These are phyloP conservation scores for Dryas drummondii DNA, from an alignment of 306 rosid species.

Conservation along the genomic window DNA sequence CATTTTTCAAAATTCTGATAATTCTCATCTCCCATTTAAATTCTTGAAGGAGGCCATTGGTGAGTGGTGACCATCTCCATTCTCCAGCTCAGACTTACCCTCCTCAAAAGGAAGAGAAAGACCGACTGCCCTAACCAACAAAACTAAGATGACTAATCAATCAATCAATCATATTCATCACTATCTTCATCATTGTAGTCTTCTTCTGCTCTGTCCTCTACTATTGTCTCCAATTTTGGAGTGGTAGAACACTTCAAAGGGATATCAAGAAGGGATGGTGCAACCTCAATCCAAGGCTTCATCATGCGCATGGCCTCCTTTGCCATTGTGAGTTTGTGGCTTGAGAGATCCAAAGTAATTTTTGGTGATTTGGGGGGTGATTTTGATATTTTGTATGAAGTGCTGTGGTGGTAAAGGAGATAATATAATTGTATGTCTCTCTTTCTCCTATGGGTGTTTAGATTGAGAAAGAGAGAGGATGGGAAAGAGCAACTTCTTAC, in stretches of 20 bases:
- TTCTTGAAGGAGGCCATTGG: not conserved
- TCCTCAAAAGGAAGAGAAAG: not conserved
- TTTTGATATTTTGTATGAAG: not conserved
- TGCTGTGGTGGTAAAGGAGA: not conserved
- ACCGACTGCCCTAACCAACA: not conserved
- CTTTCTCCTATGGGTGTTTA: not conserved
- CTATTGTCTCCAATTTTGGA: slow-evolving; percentile 49
- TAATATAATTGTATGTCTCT: not conserved
- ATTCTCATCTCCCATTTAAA: not conserved
- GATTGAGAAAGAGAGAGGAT: not conserved
- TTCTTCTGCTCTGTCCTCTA: slow-evolving; percentile 44
- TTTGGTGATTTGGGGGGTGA: too few species aligned
- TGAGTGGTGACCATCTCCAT: not conserved
- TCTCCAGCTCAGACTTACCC: too few species aligned
- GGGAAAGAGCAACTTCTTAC: not conserved
- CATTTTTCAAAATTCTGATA: not conserved
- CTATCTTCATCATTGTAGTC: slow-evolving; percentile 19
- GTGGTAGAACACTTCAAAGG: slow-evolving; percentile 34
- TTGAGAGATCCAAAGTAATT: not conserved
- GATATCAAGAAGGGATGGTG: slow-evolving; percentile 44
- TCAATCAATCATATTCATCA: too few species aligned
- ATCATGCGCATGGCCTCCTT: slow-evolving; percentile 23
- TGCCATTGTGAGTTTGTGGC: slow-evolving; percentile 28
- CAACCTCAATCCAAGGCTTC: slow-evolving; percentile 58
- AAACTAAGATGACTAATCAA: not conserved